phyloP scores from a whole-genome alignment of 176 grass and related monocot species.

The Triticum turgidum region DNA sequence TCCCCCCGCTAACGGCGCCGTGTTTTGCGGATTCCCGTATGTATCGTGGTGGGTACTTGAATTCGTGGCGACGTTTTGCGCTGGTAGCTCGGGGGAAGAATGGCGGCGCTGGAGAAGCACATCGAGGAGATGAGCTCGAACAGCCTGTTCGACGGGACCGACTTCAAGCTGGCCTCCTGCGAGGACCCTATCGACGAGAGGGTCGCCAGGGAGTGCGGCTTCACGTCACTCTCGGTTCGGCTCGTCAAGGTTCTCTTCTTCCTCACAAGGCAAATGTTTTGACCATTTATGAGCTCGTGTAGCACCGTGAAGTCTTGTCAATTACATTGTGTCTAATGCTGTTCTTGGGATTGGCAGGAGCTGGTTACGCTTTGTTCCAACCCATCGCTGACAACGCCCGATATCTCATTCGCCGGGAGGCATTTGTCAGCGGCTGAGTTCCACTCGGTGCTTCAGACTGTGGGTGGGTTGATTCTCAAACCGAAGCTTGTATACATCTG shows the following conservation, averaged over 20 bases:
- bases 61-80: background rate
- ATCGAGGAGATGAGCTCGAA: conserved; percentile 66
- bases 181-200: conserved; percentile 54
- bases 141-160: conserved; percentile 60
- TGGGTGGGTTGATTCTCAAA: conserved; percentile 40
- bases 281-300: background rate
- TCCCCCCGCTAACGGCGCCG: background rate
- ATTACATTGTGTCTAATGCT: background rate
- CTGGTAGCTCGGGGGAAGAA: conserved; percentile 73
- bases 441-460: conserved; percentile 63
- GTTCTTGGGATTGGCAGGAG: conserved; percentile 57
- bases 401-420: conserved; percentile 56
- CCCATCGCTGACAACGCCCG: conserved; percentile 33
- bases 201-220: conserved; percentile 75
- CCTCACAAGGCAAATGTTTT: background rate
- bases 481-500: background rate
- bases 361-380: conserved; percentile 78
- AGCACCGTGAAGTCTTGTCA: background rate
- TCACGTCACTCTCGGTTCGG: conserved; percentile 75
- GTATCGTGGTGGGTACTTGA: background rate
- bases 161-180: conserved; percentile 92
- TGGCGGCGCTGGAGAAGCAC: conserved; percentile 77
- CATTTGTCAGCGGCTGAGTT: conserved; percentile 77
- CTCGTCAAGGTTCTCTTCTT: conserved; percentile 59
- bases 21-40: background rate